phyloP scores from a whole-genome alignment of 352 stramenopile species.

The Stephanocyclus meneghinianus region DNA sequence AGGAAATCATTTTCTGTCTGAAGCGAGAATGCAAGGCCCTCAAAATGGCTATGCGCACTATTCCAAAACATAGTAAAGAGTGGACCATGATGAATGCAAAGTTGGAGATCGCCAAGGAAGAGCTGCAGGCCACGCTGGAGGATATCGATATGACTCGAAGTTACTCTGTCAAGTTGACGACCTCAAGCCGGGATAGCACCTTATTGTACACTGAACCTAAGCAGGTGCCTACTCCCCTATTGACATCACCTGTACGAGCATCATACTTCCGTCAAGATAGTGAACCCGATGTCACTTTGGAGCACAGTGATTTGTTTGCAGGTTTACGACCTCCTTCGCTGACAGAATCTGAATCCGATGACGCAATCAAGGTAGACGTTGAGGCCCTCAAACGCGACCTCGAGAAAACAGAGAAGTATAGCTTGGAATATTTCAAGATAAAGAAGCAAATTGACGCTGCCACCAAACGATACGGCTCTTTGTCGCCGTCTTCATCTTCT shows the following conservation, averaged over 20 bases:
- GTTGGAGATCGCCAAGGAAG: slow-evolving; percentile 14
- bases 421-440: slow-evolving; percentile 22
- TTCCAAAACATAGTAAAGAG: slow-evolving; percentile 15
- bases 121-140: slow-evolving; percentile 11
- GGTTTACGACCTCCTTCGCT: neutral
- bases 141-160: slow-evolving; percentile 6
- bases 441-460: slow-evolving; percentile 3
- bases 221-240: slow-evolving; percentile 3
- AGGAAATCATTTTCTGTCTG: slow-evolving; percentile 3
- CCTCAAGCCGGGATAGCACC: neutral
- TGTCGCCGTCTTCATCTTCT: neutral
- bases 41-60: neutral
- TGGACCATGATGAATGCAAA: slow-evolving; percentile 12
- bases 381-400: slow-evolving; percentile 1
- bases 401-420: slow-evolving; percentile 1
- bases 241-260: neutral
- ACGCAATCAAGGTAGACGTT: neutral
- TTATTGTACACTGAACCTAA: neutral
- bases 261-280: neutral
- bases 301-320: neutral
- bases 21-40: slow-evolving; percentile 11
- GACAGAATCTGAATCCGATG: neutral
- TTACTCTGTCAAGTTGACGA: neutral
- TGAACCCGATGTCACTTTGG: neutral
- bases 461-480: neutral